Base-by-base conservation (phyloP, 1,284 basidiomycete species). In the Pseudozyma pruni region DNA sequence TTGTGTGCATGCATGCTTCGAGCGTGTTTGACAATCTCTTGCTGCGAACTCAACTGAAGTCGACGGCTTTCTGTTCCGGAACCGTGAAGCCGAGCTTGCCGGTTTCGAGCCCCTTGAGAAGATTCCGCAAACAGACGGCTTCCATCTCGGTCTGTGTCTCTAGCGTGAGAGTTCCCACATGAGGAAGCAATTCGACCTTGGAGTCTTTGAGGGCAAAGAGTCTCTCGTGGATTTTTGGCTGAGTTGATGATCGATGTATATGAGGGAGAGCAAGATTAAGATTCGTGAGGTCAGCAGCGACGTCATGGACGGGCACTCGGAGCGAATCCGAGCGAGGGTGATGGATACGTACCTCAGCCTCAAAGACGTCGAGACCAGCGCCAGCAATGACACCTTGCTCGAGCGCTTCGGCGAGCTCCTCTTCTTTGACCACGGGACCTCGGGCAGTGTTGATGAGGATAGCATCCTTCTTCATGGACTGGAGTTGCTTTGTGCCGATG, bases 341-440 rank as follows among this genome's bases (percentile, higher is more conserved):
- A 27, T 32, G 14, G 23, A 22, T 45, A 46, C 62, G 59, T 34
- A 63, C 62, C 56, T 66, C 71, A 16, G 54, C 51, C 31, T 64
- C 60, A 85, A 88, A 96, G 27, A 95, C 93, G 73, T 96, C 94
- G 20, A 97, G 85, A 20, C 94, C 94, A 19, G 91, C 75, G 3
- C 90, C 93, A 77, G 58, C 55, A 49, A 68, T 74, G 35, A 35
- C 43, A 23, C 57, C 70, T 11, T 60, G 25, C 35, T 80, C 58
- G 3, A 80, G 59, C 7, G 78, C 78, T n/a, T 63, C 40, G 9
- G 70, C 72, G 6, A 80, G 57, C 35, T 74, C 75, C 27, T 61
- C 27, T 61, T 85, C 85, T 48, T 85, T 83, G n/a, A 86, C 75
- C 11, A 86, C 81, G 5, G 82, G 84, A 0, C 86, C 86, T 23